phyloP scores from a whole-genome alignment of 2,329 filamentous ascomycete genomes.

The Colletotrichum plurivorum region DNA sequence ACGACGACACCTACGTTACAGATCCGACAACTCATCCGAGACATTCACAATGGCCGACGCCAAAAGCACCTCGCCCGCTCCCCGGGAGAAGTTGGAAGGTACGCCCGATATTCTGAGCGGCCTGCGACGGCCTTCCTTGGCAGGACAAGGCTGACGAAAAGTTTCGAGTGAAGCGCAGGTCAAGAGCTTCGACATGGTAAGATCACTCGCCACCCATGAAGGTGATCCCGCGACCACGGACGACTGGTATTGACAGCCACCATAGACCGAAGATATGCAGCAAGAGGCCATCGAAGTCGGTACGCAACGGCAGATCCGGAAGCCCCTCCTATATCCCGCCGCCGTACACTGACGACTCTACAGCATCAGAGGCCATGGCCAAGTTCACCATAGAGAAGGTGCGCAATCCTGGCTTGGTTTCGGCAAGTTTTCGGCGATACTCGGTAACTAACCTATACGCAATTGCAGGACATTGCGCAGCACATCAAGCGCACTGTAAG shows the following conservation, averaged over 20 bases:
- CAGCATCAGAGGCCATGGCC: slow-evolving; percentile 74
- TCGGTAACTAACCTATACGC: slow-evolving; percentile 30
- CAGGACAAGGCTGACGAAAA: slow-evolving; percentile 21
- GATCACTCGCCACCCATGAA: slow-evolving; percentile 42
- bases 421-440: background rate
- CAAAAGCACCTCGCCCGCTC: slow-evolving; percentile 59
- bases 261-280: slow-evolving; percentile 96
- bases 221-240: background rate
- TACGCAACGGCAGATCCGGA: slow-evolving; percentile 64
- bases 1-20: background rate
- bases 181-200: slow-evolving; percentile 99
- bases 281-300: slow-evolving; percentile 95
- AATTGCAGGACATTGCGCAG: slow-evolving; percentile 87
- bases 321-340: slow-evolving; percentile 11
- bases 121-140: slow-evolving; percentile 32
- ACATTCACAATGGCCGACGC: slow-evolving; percentile 54
- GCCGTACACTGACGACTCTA: slow-evolving; percentile 29
- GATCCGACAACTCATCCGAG: background rate
- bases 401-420: slow-evolving; percentile 32
- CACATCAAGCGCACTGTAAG: slow-evolving; percentile 93
- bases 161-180: slow-evolving; percentile 79
- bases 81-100: slow-evolving; percentile 85
- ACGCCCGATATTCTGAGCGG: slow-evolving; percentile 44
- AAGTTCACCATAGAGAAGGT: slow-evolving; percentile 76
- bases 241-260: slow-evolving; percentile 46